Base-by-base conservation (phyloP, 352 stramenopile genomes). In the Pythium biforme region DNA sequence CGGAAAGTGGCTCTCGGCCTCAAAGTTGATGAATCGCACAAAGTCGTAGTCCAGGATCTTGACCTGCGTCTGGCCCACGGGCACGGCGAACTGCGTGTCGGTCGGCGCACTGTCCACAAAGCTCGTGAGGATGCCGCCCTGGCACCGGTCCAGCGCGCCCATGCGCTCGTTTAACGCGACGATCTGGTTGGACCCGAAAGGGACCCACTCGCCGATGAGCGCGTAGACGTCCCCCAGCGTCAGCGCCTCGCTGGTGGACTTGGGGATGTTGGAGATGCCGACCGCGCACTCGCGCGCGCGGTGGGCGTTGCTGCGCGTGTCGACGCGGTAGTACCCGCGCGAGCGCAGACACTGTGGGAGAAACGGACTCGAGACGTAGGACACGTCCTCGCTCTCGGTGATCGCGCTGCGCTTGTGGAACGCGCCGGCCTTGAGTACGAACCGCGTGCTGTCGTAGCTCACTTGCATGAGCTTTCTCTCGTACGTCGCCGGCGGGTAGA, bases 11-110 rank as follows among this genome's bases (percentile, higher is more conserved):
- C 98, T 98, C 67, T 99, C 96, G 25, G 97, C 97, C 69, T 99
- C 97, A 63, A 99, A 99, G 69, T 99, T 99, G 57, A 98, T 98
- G 64, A 98, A 97, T 45, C 98, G 96, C 25, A 97, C 96, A 46
- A 98, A 95, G 41, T 97, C 97, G 64, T 98, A 99, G 69, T 99
- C 97, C 4, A 99, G 77, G 54, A 99, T 97, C 43, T 96, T 88
- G 15, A 99, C 92, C 50, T 88, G 86, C 1, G 95, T 99, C 40
- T 98, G 88, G 7, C 97, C 96, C 12, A 97, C 89, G 17, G 83
- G 81, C 12, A 96, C 79, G 20, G 75, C 79, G 56, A 98, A 95
- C 63, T 86, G 90, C 48, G 80, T 93, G 55, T 83, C 81, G 0
- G 86, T 92, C 8, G 89, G 83, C n/a, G 78, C 68, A 14, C 70